These are phyloP conservation scores for Paecilomyces niveus DNA, from an alignment of 2,329 filamentous ascomycete species.

Conservation along the genomic window DNA sequence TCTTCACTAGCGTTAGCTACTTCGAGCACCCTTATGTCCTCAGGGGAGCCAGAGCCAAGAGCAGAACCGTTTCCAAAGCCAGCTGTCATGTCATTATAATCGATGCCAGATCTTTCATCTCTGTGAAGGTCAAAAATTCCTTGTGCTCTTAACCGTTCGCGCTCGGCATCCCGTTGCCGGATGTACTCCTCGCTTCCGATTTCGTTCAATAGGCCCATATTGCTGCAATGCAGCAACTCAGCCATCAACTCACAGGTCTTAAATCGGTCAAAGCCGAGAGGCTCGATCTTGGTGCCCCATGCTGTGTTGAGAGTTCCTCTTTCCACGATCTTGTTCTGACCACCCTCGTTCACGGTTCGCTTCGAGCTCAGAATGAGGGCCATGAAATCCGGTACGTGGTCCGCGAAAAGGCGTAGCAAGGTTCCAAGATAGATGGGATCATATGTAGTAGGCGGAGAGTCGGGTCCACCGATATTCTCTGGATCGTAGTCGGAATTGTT, in stretches of 20 bases:
- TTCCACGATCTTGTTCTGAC: conserved; percentile 55
- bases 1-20: conserved; percentile 78
- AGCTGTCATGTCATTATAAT: conserved; percentile 45
- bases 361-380: conserved; percentile 71
- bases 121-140: conserved; percentile 56
- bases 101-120: conserved; percentile 47
- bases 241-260: conserved; percentile 99
- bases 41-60: conserved; percentile 45
- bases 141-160: conserved; percentile 69
- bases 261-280: conserved; percentile 93
- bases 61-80: conserved; percentile 37
- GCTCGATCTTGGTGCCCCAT: conserved; percentile 85
- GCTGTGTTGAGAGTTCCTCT: conserved; percentile 74
- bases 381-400: conserved; percentile 93
- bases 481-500: conserved; percentile 99
- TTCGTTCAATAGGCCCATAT: conserved; percentile 95
- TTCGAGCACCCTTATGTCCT: conserved; percentile 64
- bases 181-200: conserved; percentile 83
- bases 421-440: conserved; percentile 96
- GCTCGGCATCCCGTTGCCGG: conserved; percentile 67
- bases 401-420: conserved; percentile 78
- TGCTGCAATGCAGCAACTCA: conserved; percentile 92
- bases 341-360: conserved; percentile 50
- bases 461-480: conserved; percentile 75
- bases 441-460: conserved; percentile 69